Percentiles rank a stretch among this genome's conserved stretches.
These are phyloP conservation scores for Neonectria sp. DNA, from an alignment of 2,329 filamentous ascomycete species.

Conservation along the genomic window DNA sequence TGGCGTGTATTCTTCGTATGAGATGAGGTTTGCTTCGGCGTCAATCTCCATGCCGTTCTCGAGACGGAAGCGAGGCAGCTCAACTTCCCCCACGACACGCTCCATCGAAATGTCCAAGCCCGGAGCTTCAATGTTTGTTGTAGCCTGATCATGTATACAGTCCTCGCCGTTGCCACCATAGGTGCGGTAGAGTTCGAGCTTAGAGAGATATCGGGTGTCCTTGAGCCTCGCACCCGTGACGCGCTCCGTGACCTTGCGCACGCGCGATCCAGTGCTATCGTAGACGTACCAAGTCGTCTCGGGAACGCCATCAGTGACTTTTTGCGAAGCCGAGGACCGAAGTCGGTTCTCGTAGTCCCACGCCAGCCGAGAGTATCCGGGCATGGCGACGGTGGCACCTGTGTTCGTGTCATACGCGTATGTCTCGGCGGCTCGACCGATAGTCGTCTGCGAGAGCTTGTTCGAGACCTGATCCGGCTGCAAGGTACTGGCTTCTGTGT, in stretches of 20 bases:
- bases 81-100: no score
- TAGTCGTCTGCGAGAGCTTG: not conserved
- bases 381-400: not conserved
- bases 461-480: not conserved
- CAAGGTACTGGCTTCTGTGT: not conserved
- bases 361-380: not conserved
- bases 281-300: conserved; percentile 37
- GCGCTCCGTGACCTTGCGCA: conserved; percentile 30
- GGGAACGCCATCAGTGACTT: not conserved
- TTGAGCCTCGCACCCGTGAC: not conserved
- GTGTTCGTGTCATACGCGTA: not conserved
- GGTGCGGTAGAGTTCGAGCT: conserved; percentile 6
- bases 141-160: not conserved
- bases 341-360: conserved; percentile 28
- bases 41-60: conserved; percentile 4
- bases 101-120: not conserved
- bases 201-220: conserved; percentile 19
- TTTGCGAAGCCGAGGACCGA: not conserved
- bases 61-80: conserved; percentile 1
- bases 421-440: not conserved
- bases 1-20: conserved; percentile 15
- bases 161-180: not conserved
- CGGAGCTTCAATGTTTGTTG: not conserved
- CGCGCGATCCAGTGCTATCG: conserved; percentile 10
- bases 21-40: not conserved